Percentiles rank a stretch among this genome's conserved stretches.
phyloP scores from a whole-genome alignment of 495 filamentous ascomycete species.

The Neurospora tetrasperma region DNA sequence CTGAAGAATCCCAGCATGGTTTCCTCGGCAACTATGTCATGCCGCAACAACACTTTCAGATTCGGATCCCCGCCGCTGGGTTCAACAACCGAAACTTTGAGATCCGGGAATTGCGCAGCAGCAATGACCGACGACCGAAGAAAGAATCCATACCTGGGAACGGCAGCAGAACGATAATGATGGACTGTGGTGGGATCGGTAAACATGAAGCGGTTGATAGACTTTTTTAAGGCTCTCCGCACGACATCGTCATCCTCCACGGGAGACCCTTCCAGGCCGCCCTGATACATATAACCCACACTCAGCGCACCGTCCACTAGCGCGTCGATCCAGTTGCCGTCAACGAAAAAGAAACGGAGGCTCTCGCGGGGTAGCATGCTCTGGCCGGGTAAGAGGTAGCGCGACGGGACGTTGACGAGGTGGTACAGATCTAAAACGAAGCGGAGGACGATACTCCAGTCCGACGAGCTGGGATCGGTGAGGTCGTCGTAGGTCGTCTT shows the following conservation, averaged over 20 bases:
- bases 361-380: constrained; percentile 28
- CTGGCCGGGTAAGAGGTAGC: constrained; percentile 33
- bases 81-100: constrained; percentile 8
- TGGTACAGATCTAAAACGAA: constrained; percentile 32
- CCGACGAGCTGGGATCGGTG: constrained; percentile 16
- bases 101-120: constrained; percentile 20
- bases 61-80: constrained; percentile 3
- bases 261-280: background rate
- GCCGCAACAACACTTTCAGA: constrained; percentile 3
- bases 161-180: constrained; percentile 2
- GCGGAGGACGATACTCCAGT: constrained; percentile 25
- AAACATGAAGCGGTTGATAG: constrained; percentile 20
- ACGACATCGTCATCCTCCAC: background rate
- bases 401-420: constrained; percentile 27
- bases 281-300: constrained; percentile 28
- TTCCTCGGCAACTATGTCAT: constrained; percentile 14
- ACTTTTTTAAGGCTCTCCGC: constrained; percentile 23
- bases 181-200: background rate
- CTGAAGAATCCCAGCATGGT: constrained; percentile 15
- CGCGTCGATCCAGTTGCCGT: constrained; percentile 33
- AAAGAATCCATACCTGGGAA: constrained; percentile 23
- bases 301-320: constrained; percentile 39
- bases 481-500: background rate
- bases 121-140: constrained; percentile 13
- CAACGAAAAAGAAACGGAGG: constrained; percentile 40